These are phyloP conservation scores for Thymus mandschuricus DNA, from an alignment of 257 asterid genomes.

Conservation along the genomic window DNA sequence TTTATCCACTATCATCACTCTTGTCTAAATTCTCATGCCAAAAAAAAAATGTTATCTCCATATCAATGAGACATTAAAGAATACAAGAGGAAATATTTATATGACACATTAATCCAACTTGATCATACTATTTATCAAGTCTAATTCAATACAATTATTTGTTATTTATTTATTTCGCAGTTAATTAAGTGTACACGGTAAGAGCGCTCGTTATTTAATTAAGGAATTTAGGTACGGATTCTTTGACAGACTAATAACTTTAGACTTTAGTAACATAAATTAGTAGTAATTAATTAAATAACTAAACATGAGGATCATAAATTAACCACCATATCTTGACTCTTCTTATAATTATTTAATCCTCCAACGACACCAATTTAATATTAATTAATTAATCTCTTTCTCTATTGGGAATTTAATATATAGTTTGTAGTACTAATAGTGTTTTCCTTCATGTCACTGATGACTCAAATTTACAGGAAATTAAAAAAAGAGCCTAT, in stretches of 20 bases:
- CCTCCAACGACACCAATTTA: slow-evolving; percentile 4
- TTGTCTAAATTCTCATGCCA: too few relatives aligned
- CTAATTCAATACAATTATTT: background rate
- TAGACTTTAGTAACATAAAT: background rate
- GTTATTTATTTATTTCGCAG: background rate
- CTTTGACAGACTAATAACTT: slow-evolving; percentile 12
- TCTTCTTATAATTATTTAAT: background rate
- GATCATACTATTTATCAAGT: background rate
- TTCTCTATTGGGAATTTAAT: slow-evolving; percentile 1
- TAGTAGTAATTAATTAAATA: background rate
- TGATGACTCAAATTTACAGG: slow-evolving; percentile 62
- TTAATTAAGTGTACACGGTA: slow-evolving; percentile 31
- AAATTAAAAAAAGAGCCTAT: slow-evolving; percentile 48
- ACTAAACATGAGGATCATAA: slow-evolving; percentile 38
- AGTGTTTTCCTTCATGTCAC: slow-evolving; percentile 52
- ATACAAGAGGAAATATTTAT: background rate
- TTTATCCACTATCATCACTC: too few relatives aligned
- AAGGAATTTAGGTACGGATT: slow-evolving; percentile 30
- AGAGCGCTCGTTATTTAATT: background rate
- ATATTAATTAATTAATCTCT: too few relatives aligned
- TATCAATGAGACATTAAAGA: too few relatives aligned
- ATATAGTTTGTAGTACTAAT: slow-evolving; percentile 12
- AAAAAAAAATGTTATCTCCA: too few relatives aligned
- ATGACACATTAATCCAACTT: background rate
- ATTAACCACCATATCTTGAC: slow-evolving; percentile 57